Evolutionary conservation across 345 rosid species (phyloP).

Genomic region (Camelina neglecta): DNA sequence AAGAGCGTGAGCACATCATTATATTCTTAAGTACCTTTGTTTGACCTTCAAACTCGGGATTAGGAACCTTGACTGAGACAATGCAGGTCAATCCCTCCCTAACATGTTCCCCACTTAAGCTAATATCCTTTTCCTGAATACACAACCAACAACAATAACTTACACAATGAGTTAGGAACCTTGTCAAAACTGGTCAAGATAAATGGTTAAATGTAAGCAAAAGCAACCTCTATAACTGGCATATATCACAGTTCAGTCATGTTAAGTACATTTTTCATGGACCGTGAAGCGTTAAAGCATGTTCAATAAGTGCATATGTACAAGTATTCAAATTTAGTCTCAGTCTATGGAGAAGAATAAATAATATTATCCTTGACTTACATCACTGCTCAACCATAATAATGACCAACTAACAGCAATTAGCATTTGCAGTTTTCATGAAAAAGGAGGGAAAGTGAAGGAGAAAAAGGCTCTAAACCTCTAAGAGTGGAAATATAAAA

Average conservation of each 20-base stretch:
- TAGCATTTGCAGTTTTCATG: not conserved
- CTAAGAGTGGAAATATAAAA: constrained; percentile 14
- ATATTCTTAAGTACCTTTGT: constrained; percentile 71
- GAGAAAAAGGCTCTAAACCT: not conserved
- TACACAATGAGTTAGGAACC: constrained; percentile 19
- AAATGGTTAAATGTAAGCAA: constrained; percentile 21
- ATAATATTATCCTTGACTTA: constrained; percentile 4
- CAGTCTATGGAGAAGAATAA: not conserved
- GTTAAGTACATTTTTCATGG: constrained; percentile 19
- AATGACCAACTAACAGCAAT: constrained; percentile 17
- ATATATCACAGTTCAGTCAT: constrained; percentile 13
- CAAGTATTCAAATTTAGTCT: constrained; percentile 17
- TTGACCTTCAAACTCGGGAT: constrained; percentile 99
- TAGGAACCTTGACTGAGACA: constrained; percentile 88
- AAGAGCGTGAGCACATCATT: not conserved
- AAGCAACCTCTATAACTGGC: constrained; percentile 24
- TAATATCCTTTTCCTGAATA: constrained; percentile 87
- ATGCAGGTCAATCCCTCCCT: constrained; percentile 97
- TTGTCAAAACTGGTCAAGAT: constrained; percentile 19
- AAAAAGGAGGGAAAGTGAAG: constrained; percentile 16
- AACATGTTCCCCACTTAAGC: constrained; percentile 92
- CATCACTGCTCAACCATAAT: not conserved
- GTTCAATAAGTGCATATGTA: constrained; percentile 18
- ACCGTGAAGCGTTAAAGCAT: constrained; percentile 11
- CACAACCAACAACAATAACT: constrained; percentile 26